Percentiles rank a stretch among this genome's conserved stretches.
Evolutionary conservation across 352 stramenopile species (phyloP).

Genomic region (Pythium monospermum): DNA sequence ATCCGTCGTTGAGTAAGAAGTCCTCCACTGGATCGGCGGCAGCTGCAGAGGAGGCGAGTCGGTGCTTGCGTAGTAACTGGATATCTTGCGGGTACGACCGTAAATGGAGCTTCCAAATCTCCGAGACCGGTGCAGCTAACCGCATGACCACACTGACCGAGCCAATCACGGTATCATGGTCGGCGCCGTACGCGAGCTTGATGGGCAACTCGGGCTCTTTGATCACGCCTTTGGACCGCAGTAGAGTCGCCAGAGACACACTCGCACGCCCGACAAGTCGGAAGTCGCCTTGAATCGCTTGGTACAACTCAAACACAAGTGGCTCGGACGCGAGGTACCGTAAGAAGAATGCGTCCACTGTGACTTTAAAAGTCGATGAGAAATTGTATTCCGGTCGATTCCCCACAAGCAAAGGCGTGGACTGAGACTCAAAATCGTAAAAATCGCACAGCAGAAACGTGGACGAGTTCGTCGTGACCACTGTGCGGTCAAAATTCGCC

Average conservation of each 20-base stretch:
- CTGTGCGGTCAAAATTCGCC: conserved; percentile 62
- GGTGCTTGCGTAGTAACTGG: conserved; percentile 33
- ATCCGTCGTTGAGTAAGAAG: conserved; percentile 21
- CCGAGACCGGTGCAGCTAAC: conserved; percentile 84
- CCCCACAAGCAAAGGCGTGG: conserved; percentile 83
- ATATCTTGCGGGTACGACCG: conserved; percentile 84
- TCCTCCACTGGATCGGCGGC: conserved; percentile 16
- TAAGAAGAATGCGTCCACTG: conserved; percentile 91
- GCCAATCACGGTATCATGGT: conserved; percentile 42
- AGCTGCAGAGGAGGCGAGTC: neutral
- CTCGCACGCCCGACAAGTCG: conserved; percentile 69
- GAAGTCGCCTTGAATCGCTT: conserved; percentile 84
- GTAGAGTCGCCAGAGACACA: conserved; percentile 63
- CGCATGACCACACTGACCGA: conserved; percentile 79
- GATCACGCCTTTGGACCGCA: conserved; percentile 75
- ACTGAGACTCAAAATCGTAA: conserved; percentile 93
- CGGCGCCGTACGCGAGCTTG: conserved; percentile 27
- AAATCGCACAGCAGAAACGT: conserved; percentile 93
- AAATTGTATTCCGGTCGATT: conserved; percentile 87
- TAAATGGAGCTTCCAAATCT: conserved; percentile 90
- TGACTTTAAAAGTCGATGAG: conserved; percentile 89
- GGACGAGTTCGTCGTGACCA: conserved; percentile 63
- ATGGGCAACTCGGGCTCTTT: conserved; percentile 47
- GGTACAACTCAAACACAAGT: conserved; percentile 87
- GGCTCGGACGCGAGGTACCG: conserved; percentile 86